Conservation (phyloP, 208 protist genomes). For the Strigomonas culicis region DNA sequence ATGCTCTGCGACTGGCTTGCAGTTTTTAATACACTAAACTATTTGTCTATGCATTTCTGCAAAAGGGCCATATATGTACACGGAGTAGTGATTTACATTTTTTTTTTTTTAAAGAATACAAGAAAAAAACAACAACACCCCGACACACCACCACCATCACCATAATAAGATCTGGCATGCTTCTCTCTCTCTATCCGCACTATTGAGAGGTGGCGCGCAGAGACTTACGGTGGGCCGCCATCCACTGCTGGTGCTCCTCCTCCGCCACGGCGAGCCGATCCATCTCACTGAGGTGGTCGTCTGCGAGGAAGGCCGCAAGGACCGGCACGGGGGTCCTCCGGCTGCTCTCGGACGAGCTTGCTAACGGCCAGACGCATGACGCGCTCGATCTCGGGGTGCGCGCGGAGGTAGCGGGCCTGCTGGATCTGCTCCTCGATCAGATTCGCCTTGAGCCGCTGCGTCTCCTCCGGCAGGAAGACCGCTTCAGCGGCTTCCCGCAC, state of each 20-base stretch:
- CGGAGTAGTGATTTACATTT: not conserved
- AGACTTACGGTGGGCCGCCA: not conserved
- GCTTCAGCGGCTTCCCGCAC: constrained; percentile 48
- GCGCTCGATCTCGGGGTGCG: constrained; percentile 69
- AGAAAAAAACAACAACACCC: no score
- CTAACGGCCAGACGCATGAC: constrained; percentile 50
- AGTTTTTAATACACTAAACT: no score
- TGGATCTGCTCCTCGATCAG: constrained; percentile 60
- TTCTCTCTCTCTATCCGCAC: not conserved
- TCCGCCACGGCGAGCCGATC: not conserved
- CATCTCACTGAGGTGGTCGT: constrained; percentile 20
- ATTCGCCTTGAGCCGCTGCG: constrained; percentile 41
- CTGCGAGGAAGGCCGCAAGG: constrained; percentile 42
- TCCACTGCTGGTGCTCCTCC: constrained; percentile 1
- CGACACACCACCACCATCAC: no score
- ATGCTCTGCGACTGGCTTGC: no score
- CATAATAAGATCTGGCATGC: no score
- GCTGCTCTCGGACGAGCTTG: constrained; percentile 45
- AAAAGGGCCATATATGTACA: no score
- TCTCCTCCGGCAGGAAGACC: constrained; percentile 67
- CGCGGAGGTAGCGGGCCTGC: constrained; percentile 80
- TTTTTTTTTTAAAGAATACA: constrained; percentile 6
- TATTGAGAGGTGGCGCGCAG: not conserved
- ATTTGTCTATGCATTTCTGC: no score
- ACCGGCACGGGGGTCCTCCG: constrained; percentile 55